Conservation (phyloP, 129 eudicot genomes). For the Dittrichia graveolens region DNA sequence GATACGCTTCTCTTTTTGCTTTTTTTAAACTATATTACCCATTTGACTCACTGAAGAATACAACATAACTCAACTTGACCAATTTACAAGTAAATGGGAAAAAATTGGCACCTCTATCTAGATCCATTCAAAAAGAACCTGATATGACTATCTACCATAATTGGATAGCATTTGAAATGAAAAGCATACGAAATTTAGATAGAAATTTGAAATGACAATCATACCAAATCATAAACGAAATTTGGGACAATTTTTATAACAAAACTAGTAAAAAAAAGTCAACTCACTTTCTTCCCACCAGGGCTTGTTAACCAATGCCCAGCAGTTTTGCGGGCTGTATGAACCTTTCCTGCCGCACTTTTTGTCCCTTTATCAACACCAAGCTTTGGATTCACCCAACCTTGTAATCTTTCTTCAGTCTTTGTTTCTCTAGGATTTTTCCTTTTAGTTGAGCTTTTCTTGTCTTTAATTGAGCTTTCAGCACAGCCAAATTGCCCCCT, state of each 20-base stretch:
- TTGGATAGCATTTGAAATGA: neutral
- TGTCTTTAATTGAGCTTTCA: constrained; percentile 42
- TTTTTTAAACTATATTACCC: no score
- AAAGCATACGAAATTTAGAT: neutral
- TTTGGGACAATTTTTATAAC: neutral
- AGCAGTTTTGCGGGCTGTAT: constrained; percentile 45
- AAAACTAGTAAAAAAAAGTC: constrained; percentile 1
- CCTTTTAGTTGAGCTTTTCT: constrained; percentile 38
- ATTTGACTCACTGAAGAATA: neutral
- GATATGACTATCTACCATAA: neutral
- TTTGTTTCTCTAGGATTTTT: constrained; percentile 29
- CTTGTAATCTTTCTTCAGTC: constrained; percentile 42
- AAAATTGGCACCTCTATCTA: constrained; percentile 9
- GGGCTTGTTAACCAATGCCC: constrained; percentile 72
- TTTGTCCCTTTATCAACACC: constrained; percentile 33
- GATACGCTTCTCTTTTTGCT: no score
- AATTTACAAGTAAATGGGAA: neutral
- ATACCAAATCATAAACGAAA: neutral
- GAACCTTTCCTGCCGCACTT: constrained; percentile 62
- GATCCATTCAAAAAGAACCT: constrained; percentile 14
- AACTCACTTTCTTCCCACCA: constrained; percentile 77
- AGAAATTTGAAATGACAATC: no score
- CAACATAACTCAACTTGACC: neutral
- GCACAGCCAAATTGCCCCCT: constrained; percentile 72
- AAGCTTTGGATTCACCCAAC: constrained; percentile 74